A percentile compares a stretch with the other conserved stretches of the same genome.
Conservation (phyloP, 1,139 yeast species). For the Saccharomyces hybrid region DNA sequence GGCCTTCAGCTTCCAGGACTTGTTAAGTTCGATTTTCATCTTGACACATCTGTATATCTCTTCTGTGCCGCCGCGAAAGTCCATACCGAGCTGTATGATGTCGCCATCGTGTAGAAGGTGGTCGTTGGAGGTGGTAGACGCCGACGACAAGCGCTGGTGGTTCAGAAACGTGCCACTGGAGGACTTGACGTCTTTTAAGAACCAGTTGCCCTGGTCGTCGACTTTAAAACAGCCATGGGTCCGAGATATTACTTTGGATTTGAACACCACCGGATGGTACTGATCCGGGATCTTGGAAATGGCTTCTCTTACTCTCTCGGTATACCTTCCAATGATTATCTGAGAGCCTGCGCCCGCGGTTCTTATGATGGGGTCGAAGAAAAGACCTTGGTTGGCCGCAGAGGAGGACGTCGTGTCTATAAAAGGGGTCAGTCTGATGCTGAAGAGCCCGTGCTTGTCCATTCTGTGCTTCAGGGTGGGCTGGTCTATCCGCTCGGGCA, state of each 20-base stretch:
- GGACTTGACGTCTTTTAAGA: slow-evolving; percentile 72
- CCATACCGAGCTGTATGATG: slow-evolving; percentile 36
- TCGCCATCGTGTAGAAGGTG: slow-evolving; percentile 76
- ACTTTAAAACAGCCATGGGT: slow-evolving; percentile 79
- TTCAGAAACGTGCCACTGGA: slow-evolving; percentile 92
- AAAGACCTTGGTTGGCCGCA: slow-evolving; percentile 66
- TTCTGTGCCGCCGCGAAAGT: slow-evolving; percentile 90
- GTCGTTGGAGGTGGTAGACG: slow-evolving; percentile 62
- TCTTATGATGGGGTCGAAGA: slow-evolving; percentile 77
- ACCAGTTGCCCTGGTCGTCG: slow-evolving; percentile 75
- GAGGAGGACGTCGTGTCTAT: slow-evolving; percentile 69
- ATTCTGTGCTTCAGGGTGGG: slow-evolving; percentile 24
- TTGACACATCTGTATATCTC: slow-evolving; percentile 89
- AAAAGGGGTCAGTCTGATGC: slow-evolving; percentile 75
- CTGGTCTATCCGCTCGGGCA: slow-evolving; percentile 16
- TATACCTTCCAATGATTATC: slow-evolving; percentile 74
- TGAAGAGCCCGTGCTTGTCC: slow-evolving; percentile 56
- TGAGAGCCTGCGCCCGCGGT: slow-evolving; percentile 56
- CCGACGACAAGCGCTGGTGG: slow-evolving; percentile 76
- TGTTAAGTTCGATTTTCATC: slow-evolving; percentile 82
- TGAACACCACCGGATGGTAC: slow-evolving; percentile 76
- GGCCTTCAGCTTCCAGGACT: slow-evolving; percentile 80
- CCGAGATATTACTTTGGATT: slow-evolving; percentile 88
- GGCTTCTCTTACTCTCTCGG: slow-evolving; percentile 73
- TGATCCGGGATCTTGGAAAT: slow-evolving; percentile 73